These are phyloP conservation scores for Lachnellula cervina DNA, from an alignment of 2,329 filamentous ascomycete species.

Conservation along the genomic window DNA sequence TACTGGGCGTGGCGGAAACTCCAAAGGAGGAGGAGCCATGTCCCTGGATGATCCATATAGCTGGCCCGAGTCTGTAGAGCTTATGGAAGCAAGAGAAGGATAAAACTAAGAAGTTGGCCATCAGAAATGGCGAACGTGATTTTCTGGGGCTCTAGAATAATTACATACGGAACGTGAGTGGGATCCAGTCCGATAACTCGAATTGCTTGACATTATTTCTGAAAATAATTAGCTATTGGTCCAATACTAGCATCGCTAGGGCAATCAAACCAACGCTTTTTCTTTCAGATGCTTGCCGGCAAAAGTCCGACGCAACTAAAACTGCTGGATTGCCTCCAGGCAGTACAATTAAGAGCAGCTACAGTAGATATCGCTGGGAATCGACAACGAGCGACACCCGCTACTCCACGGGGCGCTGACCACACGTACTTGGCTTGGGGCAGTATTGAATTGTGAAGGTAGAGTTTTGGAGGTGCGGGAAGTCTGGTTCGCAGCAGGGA, in stretches of 20 bases:
- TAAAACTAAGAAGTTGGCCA: constrained; percentile 22
- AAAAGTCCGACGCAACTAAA: constrained; percentile 9
- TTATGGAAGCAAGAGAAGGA: constrained; percentile 19
- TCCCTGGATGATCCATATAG: constrained; percentile 22
- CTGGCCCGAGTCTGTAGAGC: constrained; percentile 17
- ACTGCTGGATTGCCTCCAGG: constrained; percentile 2
- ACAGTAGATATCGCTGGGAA: constrained; percentile 6
- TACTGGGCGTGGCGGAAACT: constrained; percentile 25
- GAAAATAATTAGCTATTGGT: constrained; percentile 10
- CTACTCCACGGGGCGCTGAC: neutral
- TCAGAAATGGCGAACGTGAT: constrained; percentile 17
- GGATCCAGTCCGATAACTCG: constrained; percentile 20
- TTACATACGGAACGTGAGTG: constrained; percentile 23
- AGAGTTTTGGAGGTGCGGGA: constrained; percentile 3
- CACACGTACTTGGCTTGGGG: constrained; percentile 11
- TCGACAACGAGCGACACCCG: constrained; percentile 3
- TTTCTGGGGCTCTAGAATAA: constrained; percentile 2
- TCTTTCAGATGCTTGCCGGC: constrained; percentile 9
- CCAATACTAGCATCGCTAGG: neutral
- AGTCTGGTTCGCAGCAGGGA: constrained; percentile 12
- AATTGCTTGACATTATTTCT: constrained; percentile 25
- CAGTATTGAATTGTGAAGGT: constrained; percentile 11
- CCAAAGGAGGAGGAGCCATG: constrained; percentile 25
- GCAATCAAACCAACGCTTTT: constrained; percentile 14
- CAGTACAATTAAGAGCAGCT: constrained; percentile 16